Evolutionary conservation across 2,329 filamentous ascomycete genomes (phyloP), one percentile per base, ranked within the genome.

Genomic region (Alternaria sp.): DNA sequence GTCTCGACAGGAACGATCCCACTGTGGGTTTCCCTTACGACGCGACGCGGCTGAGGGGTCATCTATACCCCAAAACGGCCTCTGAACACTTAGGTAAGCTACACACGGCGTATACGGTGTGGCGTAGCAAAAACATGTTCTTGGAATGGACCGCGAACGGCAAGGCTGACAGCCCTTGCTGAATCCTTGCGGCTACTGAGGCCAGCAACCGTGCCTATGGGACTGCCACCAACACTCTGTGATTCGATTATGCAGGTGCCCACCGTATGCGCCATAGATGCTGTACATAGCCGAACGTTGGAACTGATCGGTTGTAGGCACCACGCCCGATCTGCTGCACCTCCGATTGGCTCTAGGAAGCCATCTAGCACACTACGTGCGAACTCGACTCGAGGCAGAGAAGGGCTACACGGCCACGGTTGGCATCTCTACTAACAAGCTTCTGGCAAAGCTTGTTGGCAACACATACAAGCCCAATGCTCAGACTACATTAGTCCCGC

Each of bases 371-470:
- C 84, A 87, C 28, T 85, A 95, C 75, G 79, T 98, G 25, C 89
- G 95, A 12, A 82, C 86, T 59, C 87, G 88, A 73, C 83, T 98
- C 11, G 91, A 96, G 73, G 83, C 89, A 49, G 85, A 93, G 49
- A 90, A 89, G 73, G 93, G 93, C 2, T 97, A 95, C 80, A 97
- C 93, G 0, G 91, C 91, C 26, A 95, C 94, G 1, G 93, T 92
- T 45, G 95, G 95, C 5, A 89, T 98, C 21, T 91, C 93, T 3
- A 96, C 93, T 1, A 95, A 91, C 74, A 98, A 98, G 79, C 80
- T 95, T 6, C 84, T 97, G 11, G 89, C 92, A 62, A 98, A 98
- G 79, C 85, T 98, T 13, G 92, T 89, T 10, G 95, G 95, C 12
- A 91, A 89, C 77, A 83, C 90, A 62, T 89, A 97, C 77, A 98